Percentiles rank a stretch among this genome's conserved stretches.
These are phyloP conservation scores for Daldinia eschscholtzii DNA, from an alignment of 2,329 filamentous ascomycete species.

Conservation along the genomic window DNA sequence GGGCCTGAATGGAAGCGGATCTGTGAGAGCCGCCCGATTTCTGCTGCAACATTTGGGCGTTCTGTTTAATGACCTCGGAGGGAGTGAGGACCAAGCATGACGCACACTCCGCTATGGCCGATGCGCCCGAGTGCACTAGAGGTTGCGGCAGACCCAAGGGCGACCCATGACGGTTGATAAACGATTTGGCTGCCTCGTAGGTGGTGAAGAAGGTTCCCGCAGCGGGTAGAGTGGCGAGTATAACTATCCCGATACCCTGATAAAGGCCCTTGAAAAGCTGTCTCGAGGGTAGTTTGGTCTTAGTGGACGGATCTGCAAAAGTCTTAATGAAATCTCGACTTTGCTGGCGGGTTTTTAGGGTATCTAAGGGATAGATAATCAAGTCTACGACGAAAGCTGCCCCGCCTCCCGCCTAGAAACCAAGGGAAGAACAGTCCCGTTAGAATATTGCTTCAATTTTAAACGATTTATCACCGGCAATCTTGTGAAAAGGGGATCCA, in stretches of 20 bases:
- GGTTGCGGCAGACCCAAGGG: constrained; percentile 70
- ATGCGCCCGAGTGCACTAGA: constrained; percentile 78
- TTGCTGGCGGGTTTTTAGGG: constrained; percentile 87
- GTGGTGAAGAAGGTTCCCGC: constrained; percentile 91
- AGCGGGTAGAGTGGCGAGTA: constrained; percentile 85
- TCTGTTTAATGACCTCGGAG: constrained; percentile 92
- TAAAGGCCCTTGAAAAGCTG: constrained; percentile 78
- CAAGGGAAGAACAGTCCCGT: constrained; percentile 7
- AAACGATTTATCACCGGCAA: not conserved
- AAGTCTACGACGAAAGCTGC: constrained; percentile 90
- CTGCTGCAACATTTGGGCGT: constrained; percentile 81
- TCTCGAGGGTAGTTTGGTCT: constrained; percentile 62
- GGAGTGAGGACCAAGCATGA: constrained; percentile 90
- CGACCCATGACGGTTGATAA: constrained; percentile 66
- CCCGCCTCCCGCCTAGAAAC: constrained; percentile 78
- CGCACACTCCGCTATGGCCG: constrained; percentile 82
- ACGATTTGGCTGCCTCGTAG: constrained; percentile 81
- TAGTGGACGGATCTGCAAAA: constrained; percentile 70
- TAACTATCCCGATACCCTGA: constrained; percentile 86
- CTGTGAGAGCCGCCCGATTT: constrained; percentile 42
- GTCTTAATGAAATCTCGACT: constrained; percentile 79
- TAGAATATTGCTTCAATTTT: constrained; percentile 21
- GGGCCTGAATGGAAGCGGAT: constrained; percentile 63
- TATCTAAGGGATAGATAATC: constrained; percentile 88
- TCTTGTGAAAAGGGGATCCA: not conserved